Conservation (phyloP, 495 filamentous ascomycete species). For the Podospora anserina region DNA sequence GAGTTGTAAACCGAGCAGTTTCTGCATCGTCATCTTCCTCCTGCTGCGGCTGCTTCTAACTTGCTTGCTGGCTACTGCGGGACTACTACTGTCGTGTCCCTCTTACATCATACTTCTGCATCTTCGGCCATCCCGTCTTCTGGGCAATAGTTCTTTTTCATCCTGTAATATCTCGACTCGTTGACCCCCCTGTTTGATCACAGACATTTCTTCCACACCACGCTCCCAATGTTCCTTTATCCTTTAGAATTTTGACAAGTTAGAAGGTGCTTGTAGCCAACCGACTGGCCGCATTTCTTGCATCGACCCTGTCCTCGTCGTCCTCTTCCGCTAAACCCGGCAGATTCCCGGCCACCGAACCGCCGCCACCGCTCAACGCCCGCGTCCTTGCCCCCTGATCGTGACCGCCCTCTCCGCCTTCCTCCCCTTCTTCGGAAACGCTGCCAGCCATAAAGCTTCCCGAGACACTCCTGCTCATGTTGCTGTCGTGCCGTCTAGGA, state of each 20-base stretch:
- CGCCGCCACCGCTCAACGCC: slow-evolving; percentile 56
- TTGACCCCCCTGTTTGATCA: background rate
- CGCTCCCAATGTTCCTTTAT: background rate
- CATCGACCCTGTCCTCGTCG: slow-evolving; percentile 92
- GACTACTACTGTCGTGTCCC: background rate
- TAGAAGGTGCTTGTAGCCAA: slow-evolving; percentile 92
- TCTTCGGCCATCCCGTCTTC: background rate
- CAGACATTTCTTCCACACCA: background rate
- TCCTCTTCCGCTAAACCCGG: slow-evolving; percentile 74
- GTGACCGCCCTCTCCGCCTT: slow-evolving; percentile 27
- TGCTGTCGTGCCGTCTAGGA: slow-evolving; percentile 71
- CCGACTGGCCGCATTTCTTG: slow-evolving; percentile 88
- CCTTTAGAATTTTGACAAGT: background rate
- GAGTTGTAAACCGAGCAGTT: background rate
- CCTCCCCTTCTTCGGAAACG: slow-evolving; percentile 44
- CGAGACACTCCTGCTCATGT: slow-evolving; percentile 70
- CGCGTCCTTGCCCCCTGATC: slow-evolving; percentile 43
- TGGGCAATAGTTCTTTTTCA: background rate
- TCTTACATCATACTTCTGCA: slow-evolving; percentile 2
- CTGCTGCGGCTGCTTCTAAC: background rate
- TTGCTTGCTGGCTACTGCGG: background rate
- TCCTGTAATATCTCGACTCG: background rate
- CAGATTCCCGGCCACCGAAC: slow-evolving; percentile 39
- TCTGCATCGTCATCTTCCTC: background rate
- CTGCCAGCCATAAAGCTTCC: slow-evolving; percentile 58